Percentiles rank a stretch among this genome's conserved stretches.
Evolutionary conservation across 345 rosid species (phyloP).

Genomic region (Syzygium grande): DNA sequence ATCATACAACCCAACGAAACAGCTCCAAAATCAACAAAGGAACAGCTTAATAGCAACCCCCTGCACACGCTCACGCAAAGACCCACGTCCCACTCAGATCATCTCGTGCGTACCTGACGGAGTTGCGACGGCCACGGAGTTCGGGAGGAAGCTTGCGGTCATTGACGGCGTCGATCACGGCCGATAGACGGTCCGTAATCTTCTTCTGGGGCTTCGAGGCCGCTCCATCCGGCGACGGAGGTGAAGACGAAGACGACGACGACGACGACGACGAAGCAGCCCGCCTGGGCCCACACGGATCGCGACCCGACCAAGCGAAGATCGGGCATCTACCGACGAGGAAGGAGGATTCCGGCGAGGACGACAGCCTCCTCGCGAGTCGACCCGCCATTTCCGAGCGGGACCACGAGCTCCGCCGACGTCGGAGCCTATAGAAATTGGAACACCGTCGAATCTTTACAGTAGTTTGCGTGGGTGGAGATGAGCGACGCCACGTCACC

Average conservation of each 20-base stretch:
- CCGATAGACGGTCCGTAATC: conserved; percentile 49
- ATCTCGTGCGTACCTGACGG: conserved; percentile 37
- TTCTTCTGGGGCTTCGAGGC: conserved; percentile 41
- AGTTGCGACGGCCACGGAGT: conserved; percentile 75
- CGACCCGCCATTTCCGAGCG: conserved; percentile 21
- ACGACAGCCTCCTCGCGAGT: conserved; percentile 16
- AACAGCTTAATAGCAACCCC: background rate
- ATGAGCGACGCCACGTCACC: background rate
- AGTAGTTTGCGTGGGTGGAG: background rate
- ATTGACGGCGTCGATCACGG: conserved; percentile 62
- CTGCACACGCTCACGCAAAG: background rate
- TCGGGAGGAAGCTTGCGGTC: conserved; percentile 88
- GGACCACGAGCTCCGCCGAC: background rate
- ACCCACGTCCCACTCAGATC: background rate
- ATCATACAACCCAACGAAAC: background rate
- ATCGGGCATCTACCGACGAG: conserved; percentile 1
- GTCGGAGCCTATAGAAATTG: background rate
- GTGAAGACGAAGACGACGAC: conserved; percentile 43
- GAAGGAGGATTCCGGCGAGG: background rate
- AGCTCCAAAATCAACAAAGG: background rate
- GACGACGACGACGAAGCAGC: conserved; percentile 12
- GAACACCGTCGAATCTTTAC: background rate
- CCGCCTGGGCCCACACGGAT: background rate
- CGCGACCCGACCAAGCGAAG: background rate
- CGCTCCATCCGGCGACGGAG: conserved; percentile 21